Percentiles rank a stretch among this genome's conserved stretches.
These are phyloP conservation scores for Sorghum bicolor DNA, from an alignment of 176 grass and related monocot genomes.

Conservation along the genomic window Sorghum_bicolor_NCBIv3 NC_012870.2:15564001-15564500, in stretches of 20 bases:
- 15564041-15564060: not conserved
- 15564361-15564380: no score
- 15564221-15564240: no score
- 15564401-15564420: not conserved
- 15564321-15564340: constrained; percentile 1
- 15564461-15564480: not conserved
- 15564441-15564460: not conserved
- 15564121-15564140: no score
- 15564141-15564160: no score
- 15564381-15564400: not conserved
- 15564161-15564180: no score
- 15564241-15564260: not conserved
- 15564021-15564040: not conserved
- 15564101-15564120: no score
- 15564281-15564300: constrained; percentile 53
- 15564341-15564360: no score
- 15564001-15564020: not conserved
- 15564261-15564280: not conserved
- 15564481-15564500: not conserved
- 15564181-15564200: no score
- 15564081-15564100: no score
- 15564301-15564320: constrained; percentile 33
- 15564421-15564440: not conserved
- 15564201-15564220: no score
- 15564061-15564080: no score